Conservation (phyloP, 164 flowering plant species). For the Taxillus chinensis region DNA sequence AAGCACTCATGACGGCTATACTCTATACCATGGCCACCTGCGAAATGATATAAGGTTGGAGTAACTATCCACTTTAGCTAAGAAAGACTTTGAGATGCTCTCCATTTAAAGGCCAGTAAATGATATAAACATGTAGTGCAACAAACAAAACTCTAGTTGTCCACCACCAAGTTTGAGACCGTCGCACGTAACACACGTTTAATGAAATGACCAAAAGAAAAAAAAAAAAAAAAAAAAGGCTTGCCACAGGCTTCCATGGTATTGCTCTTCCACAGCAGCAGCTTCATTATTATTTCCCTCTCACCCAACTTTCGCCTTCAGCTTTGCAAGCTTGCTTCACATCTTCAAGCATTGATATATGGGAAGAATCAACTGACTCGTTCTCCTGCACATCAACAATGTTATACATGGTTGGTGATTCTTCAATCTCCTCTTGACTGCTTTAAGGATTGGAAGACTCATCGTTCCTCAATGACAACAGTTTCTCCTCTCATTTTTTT, state of each 20-base stretch:
- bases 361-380: slow-evolving; percentile 6
- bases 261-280: slow-evolving; percentile 33
- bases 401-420: slow-evolving; percentile 7
- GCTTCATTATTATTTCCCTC: slow-evolving; percentile 25
- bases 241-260: not conserved
- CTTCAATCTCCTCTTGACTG: slow-evolving; percentile 4
- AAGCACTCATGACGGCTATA: too few species aligned
- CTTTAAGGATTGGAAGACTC: slow-evolving; percentile 9
- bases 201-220: too few species aligned
- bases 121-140: too few species aligned
- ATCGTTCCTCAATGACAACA: slow-evolving; percentile 15
- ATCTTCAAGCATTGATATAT: slow-evolving; percentile 30
- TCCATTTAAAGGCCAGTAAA: too few species aligned
- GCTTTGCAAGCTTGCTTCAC: slow-evolving; percentile 45
- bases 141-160: too few species aligned
- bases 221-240: too few species aligned
- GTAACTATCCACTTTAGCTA: too few species aligned
- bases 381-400: slow-evolving; percentile 4
- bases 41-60: too few species aligned
- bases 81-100: too few species aligned
- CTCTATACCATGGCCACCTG: too few species aligned
- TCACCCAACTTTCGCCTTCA: slow-evolving; percentile 34
- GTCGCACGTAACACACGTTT: too few species aligned
- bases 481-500: slow-evolving; percentile 13
- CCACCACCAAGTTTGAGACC: too few species aligned